Evolutionary conservation across 352 stramenopile genomes (phyloP).

Genomic region (Stramenopiles sp.): DNA sequence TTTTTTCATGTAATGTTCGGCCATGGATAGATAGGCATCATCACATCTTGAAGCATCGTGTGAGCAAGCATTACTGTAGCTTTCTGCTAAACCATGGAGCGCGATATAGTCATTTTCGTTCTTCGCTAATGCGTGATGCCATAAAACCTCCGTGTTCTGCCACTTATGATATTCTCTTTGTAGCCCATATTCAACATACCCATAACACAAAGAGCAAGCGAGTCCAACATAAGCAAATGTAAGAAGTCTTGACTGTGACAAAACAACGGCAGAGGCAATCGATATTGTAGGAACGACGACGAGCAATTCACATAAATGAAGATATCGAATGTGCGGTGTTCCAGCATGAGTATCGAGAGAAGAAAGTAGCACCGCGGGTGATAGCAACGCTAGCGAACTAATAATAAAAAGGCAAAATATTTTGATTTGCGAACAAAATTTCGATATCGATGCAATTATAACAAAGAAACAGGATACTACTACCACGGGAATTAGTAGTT

Average conservation of each 20-base stretch:
- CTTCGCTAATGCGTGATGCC: not conserved
- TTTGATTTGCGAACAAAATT: not conserved
- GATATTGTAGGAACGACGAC: not conserved
- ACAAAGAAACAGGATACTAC: not conserved
- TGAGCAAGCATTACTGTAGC: not conserved
- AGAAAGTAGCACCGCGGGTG: not conserved
- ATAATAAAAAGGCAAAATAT: not conserved
- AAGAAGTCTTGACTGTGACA: not conserved
- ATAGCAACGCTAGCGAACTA: not conserved
- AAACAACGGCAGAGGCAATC: not conserved
- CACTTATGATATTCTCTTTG: not conserved
- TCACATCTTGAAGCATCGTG: not conserved
- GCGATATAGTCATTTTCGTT: constrained; percentile 1
- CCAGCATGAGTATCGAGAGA: not conserved
- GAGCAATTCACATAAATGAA: not conserved
- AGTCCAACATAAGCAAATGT: not conserved
- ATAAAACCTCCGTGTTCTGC: not conserved
- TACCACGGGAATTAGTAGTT: not conserved
- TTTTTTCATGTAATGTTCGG: constrained; percentile 1
- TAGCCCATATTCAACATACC: not conserved
- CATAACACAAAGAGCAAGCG: not conserved
- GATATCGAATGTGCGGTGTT: not conserved
- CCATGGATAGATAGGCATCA: not conserved
- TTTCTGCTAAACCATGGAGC: not conserved
- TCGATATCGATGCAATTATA: not conserved